Evolutionary conservation across 495 filamentous ascomycete genomes (phyloP).

Genomic region (Hypoxylon fragiforme): DNA sequence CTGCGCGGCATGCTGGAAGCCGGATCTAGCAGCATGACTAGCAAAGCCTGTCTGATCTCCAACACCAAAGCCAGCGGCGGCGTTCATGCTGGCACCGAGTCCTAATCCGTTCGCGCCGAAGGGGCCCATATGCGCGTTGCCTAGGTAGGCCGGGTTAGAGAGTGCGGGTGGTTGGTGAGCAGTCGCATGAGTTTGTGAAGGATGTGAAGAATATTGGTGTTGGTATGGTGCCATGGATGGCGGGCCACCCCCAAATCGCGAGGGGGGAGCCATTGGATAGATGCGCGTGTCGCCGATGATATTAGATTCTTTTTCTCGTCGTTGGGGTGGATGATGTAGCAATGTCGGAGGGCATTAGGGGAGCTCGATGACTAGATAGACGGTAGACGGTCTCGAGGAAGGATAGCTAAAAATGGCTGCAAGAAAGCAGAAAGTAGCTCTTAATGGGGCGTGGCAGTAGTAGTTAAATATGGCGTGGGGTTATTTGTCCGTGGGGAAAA

Average conservation of each 20-base stretch:
- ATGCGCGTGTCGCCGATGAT: background rate
- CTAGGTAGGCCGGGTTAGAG: constrained; percentile 45
- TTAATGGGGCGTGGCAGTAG: no score
- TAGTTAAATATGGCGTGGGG: no score
- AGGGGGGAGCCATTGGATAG: constrained; percentile 35
- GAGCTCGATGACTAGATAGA: constrained; percentile 4
- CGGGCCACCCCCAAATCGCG: constrained; percentile 37
- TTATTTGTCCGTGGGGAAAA: background rate
- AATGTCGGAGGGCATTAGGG: constrained; percentile 14
- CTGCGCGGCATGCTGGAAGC: constrained; percentile 76
- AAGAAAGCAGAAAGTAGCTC: no score
- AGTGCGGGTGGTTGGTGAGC: constrained; percentile 45
- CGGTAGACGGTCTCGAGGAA: no score
- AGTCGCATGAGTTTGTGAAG: constrained; percentile 42
- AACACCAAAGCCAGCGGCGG: constrained; percentile 55
- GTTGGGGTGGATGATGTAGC: constrained; percentile 9
- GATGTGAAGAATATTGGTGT: constrained; percentile 51
- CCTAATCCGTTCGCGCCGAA: constrained; percentile 66
- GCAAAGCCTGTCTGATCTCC: constrained; percentile 79
- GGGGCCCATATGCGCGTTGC: constrained; percentile 66
- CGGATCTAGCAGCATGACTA: constrained; percentile 86
- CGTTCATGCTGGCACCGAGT: constrained; percentile 55
- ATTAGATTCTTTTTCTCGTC: constrained; percentile 16
- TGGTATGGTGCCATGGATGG: constrained; percentile 48
- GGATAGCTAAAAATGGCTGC: no score